These are phyloP conservation scores for Salvia sclarea DNA, from an alignment of 305 asterid genomes.

Conservation along the genomic window DNA sequence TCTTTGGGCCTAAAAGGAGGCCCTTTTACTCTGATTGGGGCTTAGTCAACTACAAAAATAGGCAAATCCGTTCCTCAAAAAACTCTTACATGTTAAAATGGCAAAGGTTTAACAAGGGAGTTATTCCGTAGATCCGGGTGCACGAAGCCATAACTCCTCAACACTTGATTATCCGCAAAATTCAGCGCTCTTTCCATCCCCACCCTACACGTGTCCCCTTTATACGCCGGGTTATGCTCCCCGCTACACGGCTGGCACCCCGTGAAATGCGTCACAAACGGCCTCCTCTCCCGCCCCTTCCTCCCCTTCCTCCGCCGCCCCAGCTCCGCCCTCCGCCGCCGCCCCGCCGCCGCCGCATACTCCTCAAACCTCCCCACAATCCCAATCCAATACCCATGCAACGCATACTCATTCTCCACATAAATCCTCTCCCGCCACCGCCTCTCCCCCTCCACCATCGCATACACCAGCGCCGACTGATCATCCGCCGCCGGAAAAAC, in stretches of 20 bases:
- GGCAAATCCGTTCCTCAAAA: too few species aligned
- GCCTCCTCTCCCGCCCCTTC: constrained; percentile 51
- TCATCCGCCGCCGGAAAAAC: constrained; percentile 56
- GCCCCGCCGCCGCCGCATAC: constrained; percentile 30
- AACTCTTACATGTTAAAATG: too few species aligned
- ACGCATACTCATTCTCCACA: constrained; percentile 52
- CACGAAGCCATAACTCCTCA: constrained; percentile 59
- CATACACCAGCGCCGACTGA: constrained; percentile 65
- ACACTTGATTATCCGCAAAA: constrained; percentile 82
- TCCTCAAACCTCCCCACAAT: constrained; percentile 45
- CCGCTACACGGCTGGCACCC: constrained; percentile 92
- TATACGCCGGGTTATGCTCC: constrained; percentile 55
- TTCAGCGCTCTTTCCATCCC: constrained; percentile 83
- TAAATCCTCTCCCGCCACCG: constrained; percentile 62
- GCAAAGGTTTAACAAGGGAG: constrained; percentile 46
- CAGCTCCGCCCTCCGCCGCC: constrained; percentile 58
- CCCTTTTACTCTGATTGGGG: too few species aligned
- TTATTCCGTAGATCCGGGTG: constrained; percentile 46
- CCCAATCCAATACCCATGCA: constrained; percentile 67
- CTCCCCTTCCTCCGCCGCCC: constrained; percentile 55
- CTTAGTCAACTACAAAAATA: too few species aligned
- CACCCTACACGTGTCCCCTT: constrained; percentile 57
- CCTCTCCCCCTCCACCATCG: constrained; percentile 44
- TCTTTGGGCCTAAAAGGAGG: too few species aligned
- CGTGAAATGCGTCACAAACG: constrained; percentile 80